A percentile compares a stretch with the other conserved stretches of the same genome.
Evolutionary conservation across 768 basidiomycete genomes (phyloP).

Genomic region (Hygrocybe punicea): DNA sequence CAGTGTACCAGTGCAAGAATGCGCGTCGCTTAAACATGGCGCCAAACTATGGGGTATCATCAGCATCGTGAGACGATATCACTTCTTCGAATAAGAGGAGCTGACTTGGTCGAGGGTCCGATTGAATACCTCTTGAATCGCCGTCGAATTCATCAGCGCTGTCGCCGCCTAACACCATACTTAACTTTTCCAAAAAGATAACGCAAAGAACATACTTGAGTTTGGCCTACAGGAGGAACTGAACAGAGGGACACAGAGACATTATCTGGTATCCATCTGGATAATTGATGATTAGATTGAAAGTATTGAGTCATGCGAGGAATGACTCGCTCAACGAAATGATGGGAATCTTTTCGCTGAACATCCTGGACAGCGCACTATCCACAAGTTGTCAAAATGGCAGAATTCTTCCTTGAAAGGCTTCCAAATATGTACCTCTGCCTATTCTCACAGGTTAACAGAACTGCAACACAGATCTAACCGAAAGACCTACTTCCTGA

Average conservation of each 20-base stretch:
- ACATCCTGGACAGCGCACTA: conserved; percentile 70
- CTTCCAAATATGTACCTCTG: conserved; percentile 42
- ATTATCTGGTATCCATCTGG: conserved; percentile 87
- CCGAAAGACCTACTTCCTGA: conserved; percentile 59
- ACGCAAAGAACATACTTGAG: conserved; percentile 44
- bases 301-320: neutral
- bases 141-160: conserved; percentile 73
- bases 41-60: conserved; percentile 50
- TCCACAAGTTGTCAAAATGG: neutral
- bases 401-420: neutral
- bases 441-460: conserved; percentile 41
- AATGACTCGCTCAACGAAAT: conserved; percentile 72
- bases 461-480: conserved; percentile 21
- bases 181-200: conserved; percentile 4
- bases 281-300: neutral
- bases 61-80: neutral
- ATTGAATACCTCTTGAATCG: conserved; percentile 83
- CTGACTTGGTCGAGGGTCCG: conserved; percentile 61
- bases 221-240: conserved; percentile 78
- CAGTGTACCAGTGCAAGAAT: conserved; percentile 82
- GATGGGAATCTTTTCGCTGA: conserved; percentile 68
- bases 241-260: conserved; percentile 80
- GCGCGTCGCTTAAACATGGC: conserved; percentile 82
- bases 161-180: conserved; percentile 52
- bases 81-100: neutral